A percentile compares a stretch with the other conserved stretches of the same genome.
phyloP scores from a whole-genome alignment of 2,329 filamentous ascomycete genomes.

The Colletotrichum theobromicola region DNA sequence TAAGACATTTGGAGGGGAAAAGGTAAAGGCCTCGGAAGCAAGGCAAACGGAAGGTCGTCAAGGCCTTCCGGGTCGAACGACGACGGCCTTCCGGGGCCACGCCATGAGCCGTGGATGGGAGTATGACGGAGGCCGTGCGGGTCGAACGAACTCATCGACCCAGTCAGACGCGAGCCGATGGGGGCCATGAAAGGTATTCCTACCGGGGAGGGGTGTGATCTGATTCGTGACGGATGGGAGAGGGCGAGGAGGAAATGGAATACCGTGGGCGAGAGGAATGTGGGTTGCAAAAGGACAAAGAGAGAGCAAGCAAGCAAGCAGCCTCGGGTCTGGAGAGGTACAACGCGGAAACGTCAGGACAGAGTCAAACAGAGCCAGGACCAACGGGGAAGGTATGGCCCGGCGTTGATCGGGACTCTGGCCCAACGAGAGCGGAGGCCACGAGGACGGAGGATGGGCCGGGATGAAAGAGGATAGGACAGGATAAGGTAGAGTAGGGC shows the following conservation, averaged over 20 bases:
- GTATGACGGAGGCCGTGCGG: conserved; percentile 17
- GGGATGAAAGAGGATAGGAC: neutral
- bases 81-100: neutral
- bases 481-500: neutral
- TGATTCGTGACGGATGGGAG: conserved; percentile 4
- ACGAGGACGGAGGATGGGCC: neutral
- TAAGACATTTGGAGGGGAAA: neutral
- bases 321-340: neutral
- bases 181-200: neutral
- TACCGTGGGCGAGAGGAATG: neutral
- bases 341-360: conserved; percentile 6
- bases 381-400: neutral
- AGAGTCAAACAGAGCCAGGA: neutral
- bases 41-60: conserved; percentile 1
- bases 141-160: neutral
- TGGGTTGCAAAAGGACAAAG: neutral
- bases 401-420: conserved; percentile 4
- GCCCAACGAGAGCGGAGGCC: conserved; percentile 1
- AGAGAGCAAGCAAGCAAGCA: neutral
- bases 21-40: neutral
- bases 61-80: conserved; percentile 7
- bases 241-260: neutral
- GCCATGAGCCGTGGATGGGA: conserved; percentile 6
- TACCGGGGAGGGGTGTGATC: neutral
- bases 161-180: conserved; percentile 9